phyloP scores from a whole-genome alignment of 306 rosid species.

The Pterocarpus santalinus region DNA sequence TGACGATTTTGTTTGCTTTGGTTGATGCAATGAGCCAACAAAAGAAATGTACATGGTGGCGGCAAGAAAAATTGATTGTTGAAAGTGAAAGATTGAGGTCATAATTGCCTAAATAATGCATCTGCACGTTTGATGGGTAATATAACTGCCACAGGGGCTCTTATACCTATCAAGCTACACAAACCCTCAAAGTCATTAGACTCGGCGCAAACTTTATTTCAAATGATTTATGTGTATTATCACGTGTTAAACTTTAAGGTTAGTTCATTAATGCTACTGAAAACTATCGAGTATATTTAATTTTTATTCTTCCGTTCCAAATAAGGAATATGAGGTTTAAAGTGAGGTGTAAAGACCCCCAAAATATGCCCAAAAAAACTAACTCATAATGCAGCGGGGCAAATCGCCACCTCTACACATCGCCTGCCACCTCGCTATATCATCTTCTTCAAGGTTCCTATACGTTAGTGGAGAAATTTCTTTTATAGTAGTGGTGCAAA shows the following conservation, averaged over 20 bases:
- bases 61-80: slow-evolving; percentile 19
- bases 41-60: slow-evolving; percentile 31
- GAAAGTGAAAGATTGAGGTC: slow-evolving; percentile 31
- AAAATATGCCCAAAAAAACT: not conserved
- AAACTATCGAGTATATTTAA: not conserved
- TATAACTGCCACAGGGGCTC: not conserved
- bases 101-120: not conserved
- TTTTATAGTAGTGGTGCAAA: no score
- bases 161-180: not conserved
- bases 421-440: no score
- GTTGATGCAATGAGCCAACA: slow-evolving; percentile 31
- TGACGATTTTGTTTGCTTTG: slow-evolving; percentile 27
- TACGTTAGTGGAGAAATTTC: no score
- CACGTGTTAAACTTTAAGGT: not conserved
- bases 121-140: slow-evolving; percentile 24
- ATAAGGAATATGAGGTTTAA: not conserved
- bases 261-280: not conserved
- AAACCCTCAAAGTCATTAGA: not conserved
- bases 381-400: no score
- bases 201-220: no score
- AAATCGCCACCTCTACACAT: no score
- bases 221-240: not conserved
- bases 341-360: not conserved
- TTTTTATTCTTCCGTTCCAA: not conserved
- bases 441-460: no score